Base-by-base conservation (phyloP, 495 filamentous ascomycete species). In the Aspergillus nanangensis region DNA sequence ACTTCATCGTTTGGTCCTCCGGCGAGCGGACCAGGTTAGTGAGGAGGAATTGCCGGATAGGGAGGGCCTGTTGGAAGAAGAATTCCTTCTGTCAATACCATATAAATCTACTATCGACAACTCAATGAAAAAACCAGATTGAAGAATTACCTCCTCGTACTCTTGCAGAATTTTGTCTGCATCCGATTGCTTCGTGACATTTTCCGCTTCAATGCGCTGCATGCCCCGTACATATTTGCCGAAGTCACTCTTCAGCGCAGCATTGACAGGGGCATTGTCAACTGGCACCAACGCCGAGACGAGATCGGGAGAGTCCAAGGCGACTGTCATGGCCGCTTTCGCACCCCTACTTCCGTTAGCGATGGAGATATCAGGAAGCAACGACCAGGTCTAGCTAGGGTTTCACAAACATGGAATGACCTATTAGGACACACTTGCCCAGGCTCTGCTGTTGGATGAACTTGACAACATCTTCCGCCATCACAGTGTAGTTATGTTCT, bases 341-440 rank as follows among this genome's bases (percentile, higher is more conserved):
- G 93, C 93, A 41, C 94, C 94, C 87, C 87, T 90, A 34, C 2
- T 9, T 18, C 7, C 14, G 4, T 5, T 38, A 13, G 36, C 8
- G 11, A 33, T 37, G 5, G 9, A 8, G 27, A 38, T 37, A 39
- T 38, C 17, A 25, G 15, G 8, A 24, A 22, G 24, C n/a, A 15
- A 34, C 29, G 8, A 17, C 13, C n/a, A n/a, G n/a, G n/a, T n/a
- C n/a, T n/a, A n/a, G n/a, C n/a, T n/a, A n/a, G n/a, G n/a, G n/a
- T n/a, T n/a, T n/a, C n/a, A n/a, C n/a, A n/a, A n/a, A 91, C 92
- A 98, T 98, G 1, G 91, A 96, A 69, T 98, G 93, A 0, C 93
- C 93, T 55, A 98, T 90, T 5, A 98, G 67, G 0, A 87, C 87
- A 2, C 80, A 70, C 21, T 84, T 70, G 27, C 76, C 70, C 23